Evolutionary conservation across 2,329 filamentous ascomycete species (phyloP).

Genomic region (Ceratocystis destructans): DNA sequence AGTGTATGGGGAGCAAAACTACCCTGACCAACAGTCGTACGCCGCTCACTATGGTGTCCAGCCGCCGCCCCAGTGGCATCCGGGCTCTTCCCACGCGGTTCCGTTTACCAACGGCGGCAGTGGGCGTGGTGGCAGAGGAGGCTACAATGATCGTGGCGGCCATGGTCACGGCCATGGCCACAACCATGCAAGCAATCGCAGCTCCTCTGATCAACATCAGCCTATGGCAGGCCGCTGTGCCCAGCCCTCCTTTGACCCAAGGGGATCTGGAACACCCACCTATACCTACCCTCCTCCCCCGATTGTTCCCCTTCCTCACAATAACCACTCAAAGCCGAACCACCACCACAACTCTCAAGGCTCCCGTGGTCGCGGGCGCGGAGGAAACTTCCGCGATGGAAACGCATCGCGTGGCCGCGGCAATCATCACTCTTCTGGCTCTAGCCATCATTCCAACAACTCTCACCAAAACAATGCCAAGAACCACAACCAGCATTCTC

Average conservation of each 20-base stretch:
- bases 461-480: conserved; percentile 25
- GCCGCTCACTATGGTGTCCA: conserved; percentile 28
- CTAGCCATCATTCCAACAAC: conserved; percentile 27
- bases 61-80: conserved; percentile 27
- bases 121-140: conserved; percentile 29
- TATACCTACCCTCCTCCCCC: conserved; percentile 31
- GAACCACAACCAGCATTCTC: conserved; percentile 21
- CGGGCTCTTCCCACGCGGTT: conserved; percentile 26
- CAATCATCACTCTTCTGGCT: conserved; percentile 35
- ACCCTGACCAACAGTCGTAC: conserved; percentile 25
- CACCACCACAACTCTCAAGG: conserved; percentile 22
- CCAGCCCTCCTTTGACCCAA: conserved; percentile 16
- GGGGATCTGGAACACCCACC: conserved; percentile 21
- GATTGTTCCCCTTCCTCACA: conserved; percentile 22
- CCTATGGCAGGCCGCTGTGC: conserved; percentile 13
- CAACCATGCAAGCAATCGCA: not conserved
- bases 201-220: conserved; percentile 16
- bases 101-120: conserved; percentile 17
- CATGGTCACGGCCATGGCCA: conserved; percentile 18
- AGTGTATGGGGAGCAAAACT: conserved; percentile 31
- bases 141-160: conserved; percentile 34
- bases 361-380: conserved; percentile 26
- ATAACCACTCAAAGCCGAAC: conserved; percentile 24
- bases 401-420: conserved; percentile 30
- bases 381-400: conserved; percentile 28